phyloP scores from a whole-genome alignment of 148 eudicot species.

The Amaranthus palmeri region DNA sequence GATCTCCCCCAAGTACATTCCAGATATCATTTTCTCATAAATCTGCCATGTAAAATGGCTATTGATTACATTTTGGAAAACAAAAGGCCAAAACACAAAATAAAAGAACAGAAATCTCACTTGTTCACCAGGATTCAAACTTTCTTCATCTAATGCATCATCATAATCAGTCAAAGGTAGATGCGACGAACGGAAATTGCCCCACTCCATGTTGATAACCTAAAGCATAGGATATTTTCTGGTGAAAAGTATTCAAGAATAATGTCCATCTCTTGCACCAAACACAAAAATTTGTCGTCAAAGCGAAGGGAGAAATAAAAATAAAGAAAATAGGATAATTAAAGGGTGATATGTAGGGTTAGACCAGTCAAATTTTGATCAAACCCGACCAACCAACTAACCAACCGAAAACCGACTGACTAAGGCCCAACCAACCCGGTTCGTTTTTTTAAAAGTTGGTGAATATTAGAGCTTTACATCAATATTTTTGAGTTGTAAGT shows the following conservation, averaged over 20 bases:
- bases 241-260: neutral
- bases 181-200: slow-evolving; percentile 76
- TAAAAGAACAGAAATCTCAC: slow-evolving; percentile 24
- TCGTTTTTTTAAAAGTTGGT: too few species aligned
- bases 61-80: neutral
- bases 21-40: slow-evolving; percentile 88
- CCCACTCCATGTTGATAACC: slow-evolving; percentile 98
- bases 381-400: too few species aligned
- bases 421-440: too few species aligned
- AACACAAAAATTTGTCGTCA: neutral
- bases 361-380: too few species aligned
- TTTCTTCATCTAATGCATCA: slow-evolving; percentile 56
- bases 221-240: slow-evolving; percentile 16
- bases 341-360: neutral
- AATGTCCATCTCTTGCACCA: neutral
- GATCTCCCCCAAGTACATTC: slow-evolving; percentile 95
- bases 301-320: neutral
- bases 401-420: too few species aligned
- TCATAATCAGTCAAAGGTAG: slow-evolving; percentile 80
- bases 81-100: neutral
- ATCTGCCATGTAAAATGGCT: slow-evolving; percentile 38
- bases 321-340: neutral
- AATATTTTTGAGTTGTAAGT: too few species aligned
- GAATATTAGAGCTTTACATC: too few species aligned
- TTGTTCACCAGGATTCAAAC: slow-evolving; percentile 92